Conservation (phyloP, 495 filamentous ascomycete species). For the Tuber melanosporum region DNA sequence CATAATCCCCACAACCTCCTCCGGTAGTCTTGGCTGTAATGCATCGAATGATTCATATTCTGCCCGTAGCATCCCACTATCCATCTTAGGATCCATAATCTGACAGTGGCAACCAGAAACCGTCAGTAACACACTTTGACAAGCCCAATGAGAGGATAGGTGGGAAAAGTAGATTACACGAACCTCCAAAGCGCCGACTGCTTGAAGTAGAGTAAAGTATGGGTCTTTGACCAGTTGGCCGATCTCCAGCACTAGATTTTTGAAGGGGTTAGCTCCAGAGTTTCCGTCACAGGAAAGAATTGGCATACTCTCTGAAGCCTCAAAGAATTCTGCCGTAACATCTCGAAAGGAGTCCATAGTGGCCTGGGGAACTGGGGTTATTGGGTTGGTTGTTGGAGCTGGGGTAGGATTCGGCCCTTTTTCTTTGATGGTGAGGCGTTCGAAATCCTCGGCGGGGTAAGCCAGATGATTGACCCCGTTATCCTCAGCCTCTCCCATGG, state of each 20-base stretch:
- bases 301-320: slow-evolving; percentile 62
- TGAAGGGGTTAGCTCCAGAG: background rate
- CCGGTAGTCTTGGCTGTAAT: slow-evolving; percentile 56
- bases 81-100: slow-evolving; percentile 99
- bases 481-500: slow-evolving; percentile 22
- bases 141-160: slow-evolving; percentile 4
- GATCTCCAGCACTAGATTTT: slow-evolving; percentile 57
- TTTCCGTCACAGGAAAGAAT: slow-evolving; percentile 5
- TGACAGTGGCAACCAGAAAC: slow-evolving; percentile 42
- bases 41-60: slow-evolving; percentile 60
- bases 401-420: slow-evolving; percentile 18
- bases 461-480: slow-evolving; percentile 31
- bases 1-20: slow-evolving; percentile 85
- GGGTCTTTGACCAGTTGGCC: slow-evolving; percentile 92
- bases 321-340: slow-evolving; percentile 69
- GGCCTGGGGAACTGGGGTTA: slow-evolving; percentile 15
- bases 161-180: slow-evolving; percentile 32
- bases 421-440: slow-evolving; percentile 31
- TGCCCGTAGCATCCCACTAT: slow-evolving; percentile 81
- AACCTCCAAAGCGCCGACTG: slow-evolving; percentile 92
- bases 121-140: slow-evolving; percentile 2
- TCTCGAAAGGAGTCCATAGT: slow-evolving; percentile 46
- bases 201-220: slow-evolving; percentile 84
- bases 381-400: slow-evolving; percentile 47
- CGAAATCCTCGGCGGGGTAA: slow-evolving; percentile 35